Conservation (phyloP, 2,329 filamentous ascomycete genomes). For the Fusarium miscanthi region DNA sequence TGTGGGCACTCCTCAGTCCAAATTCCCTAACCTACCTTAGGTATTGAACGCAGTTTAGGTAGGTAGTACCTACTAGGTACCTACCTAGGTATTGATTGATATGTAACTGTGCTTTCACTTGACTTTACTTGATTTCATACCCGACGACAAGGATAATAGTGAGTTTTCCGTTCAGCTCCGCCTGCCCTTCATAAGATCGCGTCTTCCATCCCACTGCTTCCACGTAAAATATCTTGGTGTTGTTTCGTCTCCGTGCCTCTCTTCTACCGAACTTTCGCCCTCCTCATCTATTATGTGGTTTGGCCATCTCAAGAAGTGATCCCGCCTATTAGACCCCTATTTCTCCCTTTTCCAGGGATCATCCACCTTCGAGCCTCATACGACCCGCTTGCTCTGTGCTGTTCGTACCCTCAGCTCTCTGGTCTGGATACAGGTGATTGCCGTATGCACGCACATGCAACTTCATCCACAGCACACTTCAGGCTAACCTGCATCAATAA, state of each 20-base stretch:
- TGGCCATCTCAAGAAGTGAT: conserved; percentile 3
- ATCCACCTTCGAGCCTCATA: conserved; percentile 24
- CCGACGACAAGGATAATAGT: background rate
- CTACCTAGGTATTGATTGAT: background rate
- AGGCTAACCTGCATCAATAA: conserved; percentile 18
- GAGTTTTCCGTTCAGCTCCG: background rate
- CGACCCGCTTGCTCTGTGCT: conserved; percentile 31
- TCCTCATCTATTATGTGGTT: background rate
- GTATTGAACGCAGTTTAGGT: background rate
- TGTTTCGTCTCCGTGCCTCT: conserved; percentile 1
- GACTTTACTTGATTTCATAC: background rate
- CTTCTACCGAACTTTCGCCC: background rate
- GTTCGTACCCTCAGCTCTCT: conserved; percentile 21
- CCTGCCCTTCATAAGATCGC: conserved; percentile 13
- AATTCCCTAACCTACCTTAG: background rate
- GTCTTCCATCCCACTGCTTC: conserved; percentile 11
- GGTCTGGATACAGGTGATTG: conserved; percentile 23
- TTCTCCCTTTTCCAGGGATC: conserved; percentile 23
- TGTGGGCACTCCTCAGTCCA: background rate
- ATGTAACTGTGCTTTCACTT: background rate
- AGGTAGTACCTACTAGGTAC: too few species aligned
- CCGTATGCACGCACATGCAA: conserved; percentile 14
- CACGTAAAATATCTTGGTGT: background rate
- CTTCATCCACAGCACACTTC: conserved; percentile 14
- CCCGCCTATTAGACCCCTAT: conserved; percentile 24